Evolutionary conservation across 257 asterid species (phyloP).

Genomic region (Gentiana straminea): DNA sequence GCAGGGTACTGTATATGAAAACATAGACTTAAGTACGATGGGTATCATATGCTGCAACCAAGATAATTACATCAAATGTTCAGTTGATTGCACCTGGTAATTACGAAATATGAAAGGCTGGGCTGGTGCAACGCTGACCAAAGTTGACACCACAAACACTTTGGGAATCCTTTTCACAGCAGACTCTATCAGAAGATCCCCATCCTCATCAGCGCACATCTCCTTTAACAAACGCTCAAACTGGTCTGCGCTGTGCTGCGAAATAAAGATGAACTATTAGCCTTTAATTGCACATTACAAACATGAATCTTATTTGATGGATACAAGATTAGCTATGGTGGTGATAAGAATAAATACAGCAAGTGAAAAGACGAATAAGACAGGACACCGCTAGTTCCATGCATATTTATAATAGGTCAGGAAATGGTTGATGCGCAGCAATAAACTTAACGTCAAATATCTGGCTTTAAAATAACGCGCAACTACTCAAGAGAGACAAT

Average conservation of each 20-base stretch:
- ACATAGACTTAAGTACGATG: constrained; percentile 7
- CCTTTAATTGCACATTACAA: constrained; percentile 12
- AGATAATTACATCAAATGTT: too few relatives aligned
- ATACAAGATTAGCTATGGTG: not conserved
- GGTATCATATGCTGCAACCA: not conserved
- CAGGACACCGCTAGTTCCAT: too few relatives aligned
- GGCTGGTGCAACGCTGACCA: constrained; percentile 91
- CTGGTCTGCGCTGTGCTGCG: constrained; percentile 99
- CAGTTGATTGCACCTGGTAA: constrained; percentile 60
- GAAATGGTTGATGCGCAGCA: too few relatives aligned
- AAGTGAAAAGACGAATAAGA: not conserved
- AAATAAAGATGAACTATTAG: constrained; percentile 25
- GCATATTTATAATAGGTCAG: too few relatives aligned
- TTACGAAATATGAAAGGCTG: constrained; percentile 98
- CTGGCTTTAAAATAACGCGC: too few relatives aligned
- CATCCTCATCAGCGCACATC: constrained; percentile 94
- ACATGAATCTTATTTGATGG: constrained; percentile 10
- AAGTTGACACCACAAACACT: constrained; percentile 92
- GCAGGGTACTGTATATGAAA: constrained; percentile 71
- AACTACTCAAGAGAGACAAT: too few relatives aligned
- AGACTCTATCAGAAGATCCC: constrained; percentile 95
- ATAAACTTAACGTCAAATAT: too few relatives aligned
- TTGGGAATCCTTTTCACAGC: constrained; percentile 84
- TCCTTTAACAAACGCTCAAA: constrained; percentile 92
- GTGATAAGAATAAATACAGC: not conserved